These are phyloP conservation scores for Spinellus fusiger DNA, from an alignment of 192 early-diverging fungal species.

Conservation along the genomic window DNA sequence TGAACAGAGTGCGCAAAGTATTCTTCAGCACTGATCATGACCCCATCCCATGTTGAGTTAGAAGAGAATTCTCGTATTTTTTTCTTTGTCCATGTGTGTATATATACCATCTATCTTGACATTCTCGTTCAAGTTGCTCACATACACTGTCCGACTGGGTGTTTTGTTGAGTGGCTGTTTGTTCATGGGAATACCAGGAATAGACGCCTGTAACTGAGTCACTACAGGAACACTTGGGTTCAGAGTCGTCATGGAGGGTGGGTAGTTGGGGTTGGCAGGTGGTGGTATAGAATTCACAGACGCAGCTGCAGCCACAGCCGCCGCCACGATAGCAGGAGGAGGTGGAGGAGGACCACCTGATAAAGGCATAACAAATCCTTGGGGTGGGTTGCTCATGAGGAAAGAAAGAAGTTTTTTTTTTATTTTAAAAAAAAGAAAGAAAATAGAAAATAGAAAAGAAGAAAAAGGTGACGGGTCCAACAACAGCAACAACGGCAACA, in stretches of 20 bases:
- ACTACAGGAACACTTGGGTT: conserved; percentile 19
- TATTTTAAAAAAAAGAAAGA: not conserved
- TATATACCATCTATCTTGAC: conserved; percentile 53
- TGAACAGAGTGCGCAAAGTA: conserved; percentile 74
- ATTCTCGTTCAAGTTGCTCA: conserved; percentile 79
- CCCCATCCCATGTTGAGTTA: too few species aligned
- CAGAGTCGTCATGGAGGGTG: not conserved
- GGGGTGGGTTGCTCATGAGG: not conserved
- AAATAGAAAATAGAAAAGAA: too few species aligned
- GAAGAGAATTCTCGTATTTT: too few species aligned
- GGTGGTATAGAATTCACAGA: too few species aligned
- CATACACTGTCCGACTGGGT: conserved; percentile 68
- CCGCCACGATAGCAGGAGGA: too few species aligned
- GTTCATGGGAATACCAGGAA: conserved; percentile 28
- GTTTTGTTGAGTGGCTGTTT: conserved; percentile 58
- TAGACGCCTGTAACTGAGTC: not conserved
- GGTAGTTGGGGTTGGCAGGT: not conserved
- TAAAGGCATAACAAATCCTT: not conserved
- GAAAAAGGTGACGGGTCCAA: too few species aligned
- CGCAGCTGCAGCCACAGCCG: too few species aligned
- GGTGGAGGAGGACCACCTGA: not conserved
- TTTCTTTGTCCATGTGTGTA: not conserved
- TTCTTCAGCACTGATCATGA: conserved; percentile 55
- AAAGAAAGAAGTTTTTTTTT: not conserved
- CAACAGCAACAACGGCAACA: too few species aligned